phyloP scores from a whole-genome alignment of 2,329 filamentous ascomycete species.

The Cordyceps fumosorosea region DNA sequence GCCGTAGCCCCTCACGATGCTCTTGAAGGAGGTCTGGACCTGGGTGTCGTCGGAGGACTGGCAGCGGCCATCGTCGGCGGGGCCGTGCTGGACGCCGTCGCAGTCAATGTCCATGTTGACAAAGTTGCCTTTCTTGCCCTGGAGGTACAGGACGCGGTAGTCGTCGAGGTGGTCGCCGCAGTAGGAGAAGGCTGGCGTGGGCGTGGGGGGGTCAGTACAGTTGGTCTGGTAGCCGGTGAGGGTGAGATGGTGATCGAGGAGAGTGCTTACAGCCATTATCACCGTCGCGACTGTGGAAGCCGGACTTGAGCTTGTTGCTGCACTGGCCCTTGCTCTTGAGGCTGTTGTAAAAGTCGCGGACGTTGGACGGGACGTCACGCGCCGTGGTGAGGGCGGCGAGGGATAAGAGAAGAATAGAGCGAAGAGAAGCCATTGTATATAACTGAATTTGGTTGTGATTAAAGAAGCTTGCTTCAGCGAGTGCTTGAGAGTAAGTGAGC shows the following conservation, averaged over 20 bases:
- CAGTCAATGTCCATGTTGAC: conserved; percentile 55
- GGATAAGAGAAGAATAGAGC: conserved; percentile 18
- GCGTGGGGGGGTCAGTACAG: no score
- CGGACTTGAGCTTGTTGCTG: conserved; percentile 29
- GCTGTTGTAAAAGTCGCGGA: conserved; percentile 34
- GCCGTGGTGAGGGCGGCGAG: conserved; percentile 19
- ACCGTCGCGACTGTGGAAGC: conserved; percentile 34
- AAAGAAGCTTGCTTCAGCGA: background rate
- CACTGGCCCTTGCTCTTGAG: conserved; percentile 32
- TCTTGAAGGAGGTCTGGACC: conserved; percentile 40
- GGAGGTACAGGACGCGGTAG: conserved; percentile 42
- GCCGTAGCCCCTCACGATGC: conserved; percentile 31
- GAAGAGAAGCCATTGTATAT: conserved; percentile 15
- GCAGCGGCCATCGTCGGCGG: conserved; percentile 39
- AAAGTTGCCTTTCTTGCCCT: conserved; percentile 34
- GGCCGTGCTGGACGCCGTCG: conserved; percentile 40
- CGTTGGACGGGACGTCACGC: conserved; percentile 35
- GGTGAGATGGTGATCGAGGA: background rate
- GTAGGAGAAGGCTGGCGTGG: conserved; percentile 24
- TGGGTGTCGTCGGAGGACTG: conserved; percentile 37
- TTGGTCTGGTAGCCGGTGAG: background rate
- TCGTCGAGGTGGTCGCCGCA: conserved; percentile 39
- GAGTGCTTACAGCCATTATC: conserved; percentile 28
- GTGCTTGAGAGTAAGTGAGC: background rate
- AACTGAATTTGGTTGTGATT: background rate